phyloP scores from a whole-genome alignment of 148 eudicot species.

The Cornus controversa region DNA sequence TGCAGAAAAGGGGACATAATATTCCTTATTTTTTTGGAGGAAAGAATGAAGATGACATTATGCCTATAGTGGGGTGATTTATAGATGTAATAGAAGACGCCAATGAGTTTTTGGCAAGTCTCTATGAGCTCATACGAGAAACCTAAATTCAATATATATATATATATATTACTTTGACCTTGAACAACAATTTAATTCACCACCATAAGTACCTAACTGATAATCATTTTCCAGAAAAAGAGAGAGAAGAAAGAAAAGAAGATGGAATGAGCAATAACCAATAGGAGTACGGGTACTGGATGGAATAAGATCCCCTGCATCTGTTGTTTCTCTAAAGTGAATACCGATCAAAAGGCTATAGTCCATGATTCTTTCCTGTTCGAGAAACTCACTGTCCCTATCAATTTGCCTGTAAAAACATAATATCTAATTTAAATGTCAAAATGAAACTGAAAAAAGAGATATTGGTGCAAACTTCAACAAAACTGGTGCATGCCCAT shows the following conservation, averaged over 20 bases:
- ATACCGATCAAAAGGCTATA: constrained; percentile 85
- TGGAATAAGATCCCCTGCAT: constrained; percentile 46
- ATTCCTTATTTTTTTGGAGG: neutral
- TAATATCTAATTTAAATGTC: neutral
- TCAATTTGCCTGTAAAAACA: constrained; percentile 68
- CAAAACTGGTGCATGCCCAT: neutral
- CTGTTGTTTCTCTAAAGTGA: constrained; percentile 68
- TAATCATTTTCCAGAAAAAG: neutral
- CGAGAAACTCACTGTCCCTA: constrained; percentile 84
- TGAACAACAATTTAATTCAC: no score
- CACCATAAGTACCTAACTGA: neutral
- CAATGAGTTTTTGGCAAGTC: neutral
- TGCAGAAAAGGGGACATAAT: constrained; percentile 11
- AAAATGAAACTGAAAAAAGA: neutral
- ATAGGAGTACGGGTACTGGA: constrained; percentile 50
- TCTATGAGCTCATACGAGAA: neutral
- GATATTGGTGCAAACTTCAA: neutral
- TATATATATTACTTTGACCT: no score
- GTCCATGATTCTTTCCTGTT: constrained; percentile 91
- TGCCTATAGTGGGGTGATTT: neutral
- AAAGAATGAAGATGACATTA: neutral
- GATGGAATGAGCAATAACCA: constrained; percentile 24
- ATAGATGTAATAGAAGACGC: neutral
- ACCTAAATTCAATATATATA: no score
- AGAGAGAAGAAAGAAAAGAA: neutral